phyloP scores from a whole-genome alignment of 2,329 filamentous ascomycete genomes.

The Colletotrichum aenigma region DNA sequence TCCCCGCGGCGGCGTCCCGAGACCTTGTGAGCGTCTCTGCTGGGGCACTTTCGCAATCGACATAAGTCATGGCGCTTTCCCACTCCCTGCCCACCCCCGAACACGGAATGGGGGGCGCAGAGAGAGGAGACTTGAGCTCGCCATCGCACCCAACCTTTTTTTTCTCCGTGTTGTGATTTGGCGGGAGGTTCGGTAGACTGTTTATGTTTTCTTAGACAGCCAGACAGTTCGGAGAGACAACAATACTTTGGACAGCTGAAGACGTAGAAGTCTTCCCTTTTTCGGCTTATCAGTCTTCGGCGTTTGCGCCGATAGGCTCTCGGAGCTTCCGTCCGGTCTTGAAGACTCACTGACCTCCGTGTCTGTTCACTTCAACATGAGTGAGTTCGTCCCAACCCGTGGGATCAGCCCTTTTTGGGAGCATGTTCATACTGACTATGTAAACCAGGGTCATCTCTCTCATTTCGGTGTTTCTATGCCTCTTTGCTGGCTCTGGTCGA shows the following conservation, averaged over 20 bases:
- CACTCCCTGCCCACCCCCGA: neutral
- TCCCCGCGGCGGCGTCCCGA: neutral
- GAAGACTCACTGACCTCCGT: neutral
- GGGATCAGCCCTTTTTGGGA: neutral
- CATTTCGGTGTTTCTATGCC: neutral
- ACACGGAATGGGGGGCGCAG: neutral
- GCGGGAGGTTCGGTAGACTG: neutral
- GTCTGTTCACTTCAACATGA: neutral
- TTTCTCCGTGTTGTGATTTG: neutral
- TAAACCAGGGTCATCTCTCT: neutral
- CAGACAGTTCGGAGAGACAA: neutral
- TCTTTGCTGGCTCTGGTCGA: neutral
- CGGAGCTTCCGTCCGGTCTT: constrained; percentile 12
- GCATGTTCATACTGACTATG: neutral
- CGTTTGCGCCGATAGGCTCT: neutral
- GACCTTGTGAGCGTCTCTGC: neutral
- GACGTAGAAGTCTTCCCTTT: neutral
- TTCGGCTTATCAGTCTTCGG: neutral
- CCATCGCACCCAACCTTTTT: neutral
- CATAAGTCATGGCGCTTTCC: constrained; percentile 13
- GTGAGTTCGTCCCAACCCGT: constrained; percentile 15
- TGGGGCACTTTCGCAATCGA: constrained; percentile 10
- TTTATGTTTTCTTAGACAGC: neutral
- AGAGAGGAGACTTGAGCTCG: neutral
- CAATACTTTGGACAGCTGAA: neutral